Evolutionary conservation across 345 rosid species (phyloP), one percentile per base, ranked within the genome.

Genomic region (Erysimum cheiranthoides): DNA sequence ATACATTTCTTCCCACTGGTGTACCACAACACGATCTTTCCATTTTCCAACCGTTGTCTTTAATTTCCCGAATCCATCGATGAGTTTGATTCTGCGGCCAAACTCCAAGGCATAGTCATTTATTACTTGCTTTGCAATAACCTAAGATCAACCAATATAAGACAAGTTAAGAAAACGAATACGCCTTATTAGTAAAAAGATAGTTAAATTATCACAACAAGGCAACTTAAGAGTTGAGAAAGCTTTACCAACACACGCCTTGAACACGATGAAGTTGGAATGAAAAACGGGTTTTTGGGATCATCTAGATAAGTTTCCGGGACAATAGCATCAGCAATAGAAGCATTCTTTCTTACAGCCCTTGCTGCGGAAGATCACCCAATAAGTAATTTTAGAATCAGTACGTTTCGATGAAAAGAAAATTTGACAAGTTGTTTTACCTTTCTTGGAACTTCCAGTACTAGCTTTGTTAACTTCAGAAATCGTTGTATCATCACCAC

Each of bases 21-120:
- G 0, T 35, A 71, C 46, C 53, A 54, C 76, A 3, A 64, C 30
- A 12, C 80, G 72, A 57, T 77, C 80, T 4, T 18, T 71, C 72
- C 61, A 64, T 0, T 4, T 13, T n/a, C 71, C 61, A 28, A 77
- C 10, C 2, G 31, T 77, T 3, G 21, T 46, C 39, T 28, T 10
- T 18, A 64, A 7, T 17, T 14, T 45, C 9, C 76, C 72, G 39
- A 56, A 70, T 2, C 1, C 8, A 58, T 70, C 76, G 27, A 76
- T 53, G 51, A 69, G 6, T 0, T 34, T 53, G 57, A 76, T 28
- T 8, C 13, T 45, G 13, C 59, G 6, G 13, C 17, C 67, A 64
- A 77, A 77, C 13, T 39, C 31, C 12, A 77, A 38, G 0, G 2
- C 36, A 38, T 46, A 63, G 50, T 77, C 72, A 18, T 13, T 63